Evolutionary conservation across 2,329 filamentous ascomycete species (phyloP), one percentile per base, ranked within the genome.

Genomic region (Neofusicoccum kwambonambiense): DNA sequence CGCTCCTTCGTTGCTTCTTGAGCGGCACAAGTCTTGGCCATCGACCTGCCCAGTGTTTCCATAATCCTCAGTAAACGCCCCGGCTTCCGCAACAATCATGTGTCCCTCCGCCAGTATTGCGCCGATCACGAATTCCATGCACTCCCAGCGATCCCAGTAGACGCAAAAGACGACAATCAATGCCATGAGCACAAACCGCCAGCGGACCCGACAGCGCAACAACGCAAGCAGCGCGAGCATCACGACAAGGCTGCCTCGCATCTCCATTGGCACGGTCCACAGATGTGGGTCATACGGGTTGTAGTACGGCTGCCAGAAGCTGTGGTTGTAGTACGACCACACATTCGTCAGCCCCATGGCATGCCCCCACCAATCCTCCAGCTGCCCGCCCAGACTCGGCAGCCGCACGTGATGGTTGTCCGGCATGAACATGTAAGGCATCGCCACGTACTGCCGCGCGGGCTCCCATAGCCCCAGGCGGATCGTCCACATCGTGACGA

Each of bases 211-310:
- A 17, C 54, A 58, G 12, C 54, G 12, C 9, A 39, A 35, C 2
- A 58, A 13, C 1, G n/a, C 77, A 11, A 81, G 72, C 13, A 79
- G 73, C 6, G 78, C 75, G 52, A 80, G 67, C 65, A 80, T 81
- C 2, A 81, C 75, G n/a, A 79, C 76, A 5, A 81, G 75, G 3
- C 79, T 81, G 64, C 77, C 77, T 35, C 79, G 78, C 57, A 81
- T 79, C 68, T 81, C 79, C 7, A 79, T 75, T 0, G 79, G 78
- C 17, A 81, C 81, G 4, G 80, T 81, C 80, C 80, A 81, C 1
- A 81, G 71, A 58, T 82, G 79, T 8, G 77, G 54, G 17, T 58
- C 54, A 44, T 62, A 62, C 13, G 44, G 35, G 7, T 62, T 62
- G 47, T 62, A 51, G 9, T 62, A 62, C 3, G 58, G 58, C 44